A percentile compares a stretch with the other conserved stretches of the same genome.
Evolutionary conservation across 2,329 filamentous ascomycete genomes (phyloP).

Genomic region (Fusarium aywerte): DNA sequence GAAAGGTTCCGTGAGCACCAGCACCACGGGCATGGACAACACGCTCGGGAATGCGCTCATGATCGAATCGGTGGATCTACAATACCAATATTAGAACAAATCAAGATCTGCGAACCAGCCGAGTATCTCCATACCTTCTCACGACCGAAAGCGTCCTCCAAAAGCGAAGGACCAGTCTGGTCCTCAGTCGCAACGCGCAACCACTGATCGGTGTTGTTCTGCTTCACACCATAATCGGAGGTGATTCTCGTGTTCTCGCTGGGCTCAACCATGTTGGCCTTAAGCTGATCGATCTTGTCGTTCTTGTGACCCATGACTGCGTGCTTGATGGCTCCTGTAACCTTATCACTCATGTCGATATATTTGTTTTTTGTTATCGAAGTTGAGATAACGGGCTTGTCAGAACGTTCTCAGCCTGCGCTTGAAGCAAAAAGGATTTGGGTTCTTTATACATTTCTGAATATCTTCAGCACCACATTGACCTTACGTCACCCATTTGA

Average conservation of each 20-base stretch:
- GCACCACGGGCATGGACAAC: constrained; percentile 77
- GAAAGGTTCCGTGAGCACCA: constrained; percentile 77
- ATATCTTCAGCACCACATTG: constrained; percentile 2
- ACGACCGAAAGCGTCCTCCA: constrained; percentile 77
- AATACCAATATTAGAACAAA: neutral
- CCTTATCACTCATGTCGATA: constrained; percentile 36
- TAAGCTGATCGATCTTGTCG: constrained; percentile 71
- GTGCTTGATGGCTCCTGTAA: constrained; percentile 52
- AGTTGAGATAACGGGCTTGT: neutral
- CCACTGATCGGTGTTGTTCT: constrained; percentile 82
- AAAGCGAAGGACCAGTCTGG: constrained; percentile 71
- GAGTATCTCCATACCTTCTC: constrained; percentile 69
- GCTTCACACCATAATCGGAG: constrained; percentile 80
- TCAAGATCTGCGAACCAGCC: neutral
- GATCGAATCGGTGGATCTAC: constrained; percentile 80
- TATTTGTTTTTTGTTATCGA: no score
- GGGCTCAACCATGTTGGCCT: constrained; percentile 67
- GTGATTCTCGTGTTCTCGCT: constrained; percentile 71
- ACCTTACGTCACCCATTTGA: constrained; percentile 38
- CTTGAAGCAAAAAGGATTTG: neutral
- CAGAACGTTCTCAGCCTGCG: neutral
- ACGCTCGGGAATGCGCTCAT: constrained; percentile 67
- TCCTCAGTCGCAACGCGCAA: constrained; percentile 71
- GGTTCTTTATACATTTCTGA: neutral
- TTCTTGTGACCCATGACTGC: constrained; percentile 55